Base-by-base conservation (phyloP, 1,284 basidiomycete species). In the Polyporus tsugae region DNA sequence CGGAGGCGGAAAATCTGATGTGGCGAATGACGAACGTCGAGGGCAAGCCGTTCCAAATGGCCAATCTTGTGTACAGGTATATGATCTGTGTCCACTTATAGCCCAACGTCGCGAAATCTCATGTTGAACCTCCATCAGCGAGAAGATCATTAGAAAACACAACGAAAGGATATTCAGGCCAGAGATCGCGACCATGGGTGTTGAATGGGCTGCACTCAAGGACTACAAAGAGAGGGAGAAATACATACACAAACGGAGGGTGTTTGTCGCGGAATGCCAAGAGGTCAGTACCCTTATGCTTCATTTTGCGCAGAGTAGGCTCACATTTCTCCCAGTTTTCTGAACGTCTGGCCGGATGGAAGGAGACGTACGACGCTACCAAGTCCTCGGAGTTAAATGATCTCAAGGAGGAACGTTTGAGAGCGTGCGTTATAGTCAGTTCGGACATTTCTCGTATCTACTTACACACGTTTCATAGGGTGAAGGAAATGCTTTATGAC, bases 401-500 rank as follows among this genome's bases (percentile, higher is more conserved):
- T 1, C 44, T 63, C 11, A 67, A 42, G 46, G 44, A 35, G 6
- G 57, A 63, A 33, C 57, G 61, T 13, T 33, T 63, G 49, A 57
- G 13, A n/a, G 61, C 61, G 66, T 67, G 36, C 41, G 61, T 38
- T 6, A 35, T 25, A 13, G 1, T 52, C 5, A 19, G 22, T 17
- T 29, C n/a, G 1, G 57, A 15, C 22, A 4, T 57, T 2, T 3
- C 9, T 7, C 5, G 17, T 10, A 25, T 57, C n/a, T 39, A 2
- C 22, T 39, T 42, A 55, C 10, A n/a, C 41, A 19, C 35, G n/a
- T 46, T 4, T 25, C 9, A 25, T 36, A 67, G 66, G 5, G 62
- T 67, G 25, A 15, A 41, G 7, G 62, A 35, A 35, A 63, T 38
- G n/a, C 62, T 67, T 5, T 57, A 62, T 22, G 57, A 60, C n/a